Evolutionary conservation across 148 eudicot genomes (phyloP), one percentile per base, ranked within the genome.

Genomic region (Vaccinium darrowii): DNA sequence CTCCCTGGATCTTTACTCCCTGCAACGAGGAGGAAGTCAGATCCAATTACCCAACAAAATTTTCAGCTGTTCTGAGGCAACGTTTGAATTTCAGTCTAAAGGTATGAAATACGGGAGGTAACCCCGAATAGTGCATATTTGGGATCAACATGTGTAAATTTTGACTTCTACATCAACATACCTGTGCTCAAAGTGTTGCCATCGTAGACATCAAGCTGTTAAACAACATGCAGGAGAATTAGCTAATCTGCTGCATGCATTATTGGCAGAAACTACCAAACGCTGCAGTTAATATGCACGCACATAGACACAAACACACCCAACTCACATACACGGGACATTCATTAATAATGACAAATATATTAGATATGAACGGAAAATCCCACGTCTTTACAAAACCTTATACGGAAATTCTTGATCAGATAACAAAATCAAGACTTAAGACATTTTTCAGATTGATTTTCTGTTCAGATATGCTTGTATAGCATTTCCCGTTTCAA

Each of bases 181-280:
- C 98, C 99, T 93, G 92, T 92, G 3, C 84, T 93, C 2, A 91
- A 76, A 79, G 91, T 91, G 87, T 93, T 94, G 81, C 97, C 99
- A 75, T 96, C 98, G 84, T 94, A 91, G 67, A 96, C 90, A 83
- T 96, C 99, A 77, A 96, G 92, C 98, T 96, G 98, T 78, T 81
- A 86, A 73, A 53, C 81, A 84, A 89, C 43, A 72, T 71, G 80
- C 60, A 14, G 83, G 9, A 43, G 47, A 50, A 82, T 81, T 51
- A 79, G 72, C 78, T 33, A 47, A 23, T 78, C 69, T 30, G 2
- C 18, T 63, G 1, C 71, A 13, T 15, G 23, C 13, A 52, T 2
- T 7, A 39, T 10, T 18, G 53, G 1, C 1, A 13, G 0, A 54
- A 19, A 25, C 12, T 53, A 75, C 21, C 56, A 0, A 76, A 19